phyloP scores from a whole-genome alignment of 768 basidiomycete genomes.

The Amanita exitialis region DNA sequence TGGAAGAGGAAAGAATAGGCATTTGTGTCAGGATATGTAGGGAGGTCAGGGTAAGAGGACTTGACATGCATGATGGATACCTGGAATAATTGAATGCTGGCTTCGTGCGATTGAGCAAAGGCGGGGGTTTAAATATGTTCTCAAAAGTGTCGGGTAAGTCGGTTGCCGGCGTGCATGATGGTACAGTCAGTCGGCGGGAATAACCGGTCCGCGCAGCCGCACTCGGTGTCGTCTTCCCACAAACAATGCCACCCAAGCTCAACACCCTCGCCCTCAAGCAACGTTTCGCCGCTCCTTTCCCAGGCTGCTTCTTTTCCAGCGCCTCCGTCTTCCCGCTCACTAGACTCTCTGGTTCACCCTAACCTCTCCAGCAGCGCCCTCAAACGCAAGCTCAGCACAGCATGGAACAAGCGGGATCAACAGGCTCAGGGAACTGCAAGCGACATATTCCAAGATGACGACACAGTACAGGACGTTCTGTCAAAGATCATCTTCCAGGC shows the following conservation, averaged over 20 bases:
- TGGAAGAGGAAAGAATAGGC: constrained; percentile 43
- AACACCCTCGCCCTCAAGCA: constrained; percentile 47
- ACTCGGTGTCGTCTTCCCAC: constrained; percentile 1
- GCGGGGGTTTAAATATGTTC: no score
- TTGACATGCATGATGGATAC: constrained; percentile 39
- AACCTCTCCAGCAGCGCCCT: constrained; percentile 8
- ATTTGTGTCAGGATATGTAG: constrained; percentile 40
- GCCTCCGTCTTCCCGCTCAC: constrained; percentile 15
- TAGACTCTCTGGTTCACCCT: constrained; percentile 9
- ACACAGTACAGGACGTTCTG: constrained; percentile 59
- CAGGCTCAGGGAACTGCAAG: constrained; percentile 8
- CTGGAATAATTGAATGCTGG: not conserved
- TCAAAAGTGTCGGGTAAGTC: no score
- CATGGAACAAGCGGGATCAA: constrained; percentile 36
- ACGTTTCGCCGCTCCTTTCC: constrained; percentile 50
- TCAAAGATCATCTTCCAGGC: constrained; percentile 75
- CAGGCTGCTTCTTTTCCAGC: constrained; percentile 41
- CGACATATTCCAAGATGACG: constrained; percentile 38
- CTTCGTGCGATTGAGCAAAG: no score
- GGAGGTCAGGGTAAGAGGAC: constrained; percentile 46
- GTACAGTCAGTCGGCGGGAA: no score
- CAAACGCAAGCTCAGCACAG: constrained; percentile 35
- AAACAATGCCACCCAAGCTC: constrained; percentile 9
- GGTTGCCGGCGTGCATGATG: no score
- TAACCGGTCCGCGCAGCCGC: no score